Conservation (phyloP, 225 moss, liverwort and hornwort species). For the Polytrichum formosum region DNA sequence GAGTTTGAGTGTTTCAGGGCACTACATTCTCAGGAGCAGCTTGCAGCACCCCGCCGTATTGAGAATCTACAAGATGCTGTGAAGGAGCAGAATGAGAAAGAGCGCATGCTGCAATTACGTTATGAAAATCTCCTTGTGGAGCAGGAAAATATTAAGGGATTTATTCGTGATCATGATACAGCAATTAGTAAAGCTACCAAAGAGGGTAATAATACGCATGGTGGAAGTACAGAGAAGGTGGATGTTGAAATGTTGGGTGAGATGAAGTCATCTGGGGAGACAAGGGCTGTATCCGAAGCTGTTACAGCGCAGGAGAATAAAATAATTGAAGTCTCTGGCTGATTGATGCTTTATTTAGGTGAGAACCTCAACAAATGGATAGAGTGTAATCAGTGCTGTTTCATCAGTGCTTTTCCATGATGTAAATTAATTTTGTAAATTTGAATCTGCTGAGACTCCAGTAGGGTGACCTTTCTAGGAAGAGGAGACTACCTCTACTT, state of each 20-base stretch:
- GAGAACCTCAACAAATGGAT: not conserved
- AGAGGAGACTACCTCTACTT: not conserved
- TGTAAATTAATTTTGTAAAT: conserved; percentile 4
- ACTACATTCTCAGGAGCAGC: conserved; percentile 78
- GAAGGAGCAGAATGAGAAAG: conserved; percentile 68
- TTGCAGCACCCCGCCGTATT: conserved; percentile 83
- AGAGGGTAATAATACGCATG: not conserved
- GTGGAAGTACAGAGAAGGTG: not conserved
- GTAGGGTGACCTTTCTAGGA: not conserved
- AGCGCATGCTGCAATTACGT: conserved; percentile 70
- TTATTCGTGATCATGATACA: conserved; percentile 13
- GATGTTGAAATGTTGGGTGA: not conserved
- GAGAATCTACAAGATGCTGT: conserved; percentile 78
- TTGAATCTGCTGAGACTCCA: not conserved
- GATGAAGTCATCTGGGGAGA: conserved; percentile 4
- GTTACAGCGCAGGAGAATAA: not conserved
- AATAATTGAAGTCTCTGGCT: not conserved
- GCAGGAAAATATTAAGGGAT: conserved; percentile 67
- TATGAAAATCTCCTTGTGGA: conserved; percentile 81
- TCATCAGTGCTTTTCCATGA: not conserved
- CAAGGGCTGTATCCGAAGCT: not conserved
- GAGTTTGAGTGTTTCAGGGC: conserved; percentile 86
- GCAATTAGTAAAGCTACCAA: not conserved
- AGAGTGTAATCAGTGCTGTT: not conserved
- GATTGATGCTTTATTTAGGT: not conserved